These are phyloP conservation scores for Fusarium caatingaense DNA, from an alignment of 2,329 filamentous ascomycete species.

Conservation along the genomic window DNA sequence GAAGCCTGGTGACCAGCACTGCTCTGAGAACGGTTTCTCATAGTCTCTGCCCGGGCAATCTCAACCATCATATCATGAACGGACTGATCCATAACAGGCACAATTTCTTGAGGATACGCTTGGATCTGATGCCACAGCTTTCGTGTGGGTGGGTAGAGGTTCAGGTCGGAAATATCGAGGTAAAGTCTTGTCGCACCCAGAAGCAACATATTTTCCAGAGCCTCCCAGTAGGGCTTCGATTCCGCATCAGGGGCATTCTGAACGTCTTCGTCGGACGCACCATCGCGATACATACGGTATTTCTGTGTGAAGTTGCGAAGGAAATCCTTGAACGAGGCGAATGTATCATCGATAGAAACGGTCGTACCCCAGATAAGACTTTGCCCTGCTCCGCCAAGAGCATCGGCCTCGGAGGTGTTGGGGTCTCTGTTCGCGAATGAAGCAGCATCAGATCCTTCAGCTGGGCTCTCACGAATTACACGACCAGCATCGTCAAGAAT, in stretches of 20 bases:
- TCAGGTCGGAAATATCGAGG: constrained; percentile 88
- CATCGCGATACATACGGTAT: constrained; percentile 92
- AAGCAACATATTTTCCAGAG: constrained; percentile 90
- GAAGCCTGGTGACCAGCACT: constrained; percentile 61
- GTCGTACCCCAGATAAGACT: constrained; percentile 97
- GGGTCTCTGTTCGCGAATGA: constrained; percentile 76
- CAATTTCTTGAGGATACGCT: constrained; percentile 94
- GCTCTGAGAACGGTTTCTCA: constrained; percentile 73
- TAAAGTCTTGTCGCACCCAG: constrained; percentile 87
- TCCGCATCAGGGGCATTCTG: constrained; percentile 76
- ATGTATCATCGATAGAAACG: constrained; percentile 90
- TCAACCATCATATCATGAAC: constrained; percentile 95
- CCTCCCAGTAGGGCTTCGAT: constrained; percentile 83
- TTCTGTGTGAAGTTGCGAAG: constrained; percentile 91
- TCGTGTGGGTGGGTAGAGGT: constrained; percentile 89
- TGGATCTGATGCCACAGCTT: constrained; percentile 97
- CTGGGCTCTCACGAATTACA: constrained; percentile 65
- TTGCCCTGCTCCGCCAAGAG: constrained; percentile 82
- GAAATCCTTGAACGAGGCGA: constrained; percentile 90
- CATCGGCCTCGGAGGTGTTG: constrained; percentile 91
- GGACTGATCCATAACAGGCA: constrained; percentile 94
- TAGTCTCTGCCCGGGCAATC: constrained; percentile 82
- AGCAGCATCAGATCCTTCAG: constrained; percentile 66
- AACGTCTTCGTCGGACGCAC: constrained; percentile 81
- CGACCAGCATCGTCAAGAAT: constrained; percentile 70